Percentiles rank a stretch among this genome's conserved stretches.
phyloP scores from a whole-genome alignment of 164 flowering plant species.

The Houttuynia cordata region DNA sequence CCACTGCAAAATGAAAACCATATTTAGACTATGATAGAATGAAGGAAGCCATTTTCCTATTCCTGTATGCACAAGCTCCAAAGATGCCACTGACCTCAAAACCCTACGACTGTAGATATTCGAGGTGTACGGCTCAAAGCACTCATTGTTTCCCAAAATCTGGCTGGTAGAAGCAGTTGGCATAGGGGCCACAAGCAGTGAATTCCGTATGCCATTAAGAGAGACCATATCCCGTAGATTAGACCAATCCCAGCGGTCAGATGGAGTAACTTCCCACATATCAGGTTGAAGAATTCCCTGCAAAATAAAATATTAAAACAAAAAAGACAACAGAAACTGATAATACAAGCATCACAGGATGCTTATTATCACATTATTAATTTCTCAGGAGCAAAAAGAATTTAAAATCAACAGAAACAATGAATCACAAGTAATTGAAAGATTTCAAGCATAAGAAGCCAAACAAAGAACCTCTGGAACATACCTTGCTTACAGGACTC shows the following conservation, averaged over 20 bases:
- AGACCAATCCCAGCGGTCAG: slow-evolving; percentile 82
- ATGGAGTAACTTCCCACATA: slow-evolving; percentile 87
- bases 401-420: background rate
- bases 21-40: background rate
- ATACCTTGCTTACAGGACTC: slow-evolving; percentile 91
- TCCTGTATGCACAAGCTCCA: background rate
- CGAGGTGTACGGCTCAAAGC: slow-evolving; percentile 98
- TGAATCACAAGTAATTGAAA: background rate
- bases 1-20: slow-evolving; percentile 41
- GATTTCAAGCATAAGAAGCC: background rate
- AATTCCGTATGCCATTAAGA: slow-evolving; percentile 72
- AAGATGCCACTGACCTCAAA: slow-evolving; percentile 41
- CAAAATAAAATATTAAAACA: background rate
- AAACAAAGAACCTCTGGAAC: background rate
- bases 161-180: slow-evolving; percentile 99
- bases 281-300: slow-evolving; percentile 93
- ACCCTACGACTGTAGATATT: slow-evolving; percentile 94
- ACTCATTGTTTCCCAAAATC: slow-evolving; percentile 95
- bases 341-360: too few species aligned
- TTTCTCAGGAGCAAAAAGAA: too few species aligned
- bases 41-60: background rate
- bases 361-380: too few species aligned
- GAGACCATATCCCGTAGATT: slow-evolving; percentile 53
- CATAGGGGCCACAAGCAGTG: slow-evolving; percentile 94
- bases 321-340: background rate